Evolutionary conservation across 2,329 filamentous ascomycete genomes (phyloP), one percentile per base, ranked within the genome.

Genomic region (Mycosphaerelloides madeirae): DNA sequence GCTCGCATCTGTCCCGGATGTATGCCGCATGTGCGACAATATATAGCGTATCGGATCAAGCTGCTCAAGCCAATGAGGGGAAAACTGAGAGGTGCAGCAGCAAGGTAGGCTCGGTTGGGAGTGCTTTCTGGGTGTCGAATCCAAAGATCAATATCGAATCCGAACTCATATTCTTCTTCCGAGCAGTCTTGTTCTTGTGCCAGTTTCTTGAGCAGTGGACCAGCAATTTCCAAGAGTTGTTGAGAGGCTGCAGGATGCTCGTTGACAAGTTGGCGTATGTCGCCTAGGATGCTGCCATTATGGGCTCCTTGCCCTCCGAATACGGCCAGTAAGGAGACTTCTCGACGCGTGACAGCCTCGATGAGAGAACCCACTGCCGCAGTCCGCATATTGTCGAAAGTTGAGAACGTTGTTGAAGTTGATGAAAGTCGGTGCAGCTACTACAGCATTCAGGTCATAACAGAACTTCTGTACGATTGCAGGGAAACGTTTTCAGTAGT

Each of bases 1-100:
- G 91, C 85, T 43, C 89, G 79, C 51, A 96, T 77, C 56, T 90
- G 81, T 35, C 90, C 90, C 1, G 91, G 91, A 29, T 8, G 8
- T 8, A 8, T 9, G 8, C 28, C 8, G n/a, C 8, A n/a, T n/a
- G 8, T 8, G 28, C n/a, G 28, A 29, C 28, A 29, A n/a, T 8
- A 8, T 9, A 29, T 29, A n/a, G 28, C 8, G 28, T 29, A 29
- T 29, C n/a, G 28, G 8, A 29, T 8, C 8, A 29, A n/a, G 8
- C 28, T n/a, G n/a, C 8, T 8, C 8, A 29, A 8, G 8, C 8
- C n/a, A n/a, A 9, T 29, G 8, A 29, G n/a, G 8, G 28, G 28
- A n/a, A n/a, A 29, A 29, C 28, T 29, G 28, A 29, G 8, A 9
- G 28, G 28, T n/a, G 28, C 28, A 8, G n/a, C 8, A 29, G 28